These are phyloP conservation scores for Ustilago hordei DNA, from an alignment of 1,284 basidiomycete genomes.

Conservation along the genomic window DNA sequence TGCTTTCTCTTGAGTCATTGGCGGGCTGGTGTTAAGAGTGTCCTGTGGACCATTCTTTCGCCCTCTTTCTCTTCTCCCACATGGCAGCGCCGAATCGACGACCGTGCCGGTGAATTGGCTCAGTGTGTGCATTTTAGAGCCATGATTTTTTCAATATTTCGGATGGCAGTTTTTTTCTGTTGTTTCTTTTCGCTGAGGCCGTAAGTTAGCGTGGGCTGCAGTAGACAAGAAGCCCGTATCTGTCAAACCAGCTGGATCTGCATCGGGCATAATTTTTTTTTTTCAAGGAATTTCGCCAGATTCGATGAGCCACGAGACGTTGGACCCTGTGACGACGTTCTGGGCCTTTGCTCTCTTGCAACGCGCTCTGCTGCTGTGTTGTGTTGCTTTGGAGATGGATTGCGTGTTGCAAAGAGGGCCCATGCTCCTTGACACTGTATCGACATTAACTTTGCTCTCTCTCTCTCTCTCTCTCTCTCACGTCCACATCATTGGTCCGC, in stretches of 20 bases:
- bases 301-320: not conserved
- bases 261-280: not conserved
- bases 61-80: slow-evolving; percentile 1
- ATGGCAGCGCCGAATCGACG: too few species aligned
- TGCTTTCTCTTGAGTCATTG: not conserved
- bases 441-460: not conserved
- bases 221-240: not conserved
- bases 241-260: not conserved
- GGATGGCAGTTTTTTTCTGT: not conserved
- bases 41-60: not conserved
- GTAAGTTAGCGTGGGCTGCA: not conserved
- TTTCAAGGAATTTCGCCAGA: not conserved
- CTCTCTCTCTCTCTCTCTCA: not conserved
- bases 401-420: not conserved
- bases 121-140: not conserved
- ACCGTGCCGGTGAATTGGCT: too few species aligned
- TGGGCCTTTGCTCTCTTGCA: not conserved
- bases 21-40: too few species aligned
- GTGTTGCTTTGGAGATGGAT: not conserved
- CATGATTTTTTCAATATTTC: not conserved
- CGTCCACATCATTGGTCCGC: not conserved
- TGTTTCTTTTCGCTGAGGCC: too few species aligned
- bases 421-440: not conserved
- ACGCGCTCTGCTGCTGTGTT: not conserved
- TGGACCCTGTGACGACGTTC: slow-evolving; percentile 8